Conservation (phyloP, 2,329 filamentous ascomycete species). For the Cladophialophora chaetospira region DNA sequence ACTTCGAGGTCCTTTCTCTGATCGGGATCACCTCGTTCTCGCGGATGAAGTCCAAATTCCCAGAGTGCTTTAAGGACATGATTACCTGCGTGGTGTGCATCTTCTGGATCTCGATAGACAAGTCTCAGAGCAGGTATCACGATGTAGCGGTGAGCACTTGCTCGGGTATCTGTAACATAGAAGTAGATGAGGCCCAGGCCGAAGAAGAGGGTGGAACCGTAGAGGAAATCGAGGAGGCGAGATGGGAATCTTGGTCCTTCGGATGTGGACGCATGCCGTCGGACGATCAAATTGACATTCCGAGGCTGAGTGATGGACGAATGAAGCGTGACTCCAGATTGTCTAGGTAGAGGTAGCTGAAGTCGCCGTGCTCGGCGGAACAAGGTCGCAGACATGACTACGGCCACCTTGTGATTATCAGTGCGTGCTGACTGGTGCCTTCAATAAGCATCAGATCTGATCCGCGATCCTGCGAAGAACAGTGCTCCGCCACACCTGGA, state of each 20-base stretch:
- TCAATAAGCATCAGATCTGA: too few relatives aligned
- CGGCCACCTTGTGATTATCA: too few relatives aligned
- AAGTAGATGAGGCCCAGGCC: constrained; percentile 57
- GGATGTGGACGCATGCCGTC: constrained; percentile 30
- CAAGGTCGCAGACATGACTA: too few relatives aligned
- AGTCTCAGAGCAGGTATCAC: constrained; percentile 53
- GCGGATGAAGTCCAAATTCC: constrained; percentile 72
- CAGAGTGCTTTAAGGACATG: constrained; percentile 71
- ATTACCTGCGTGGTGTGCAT: constrained; percentile 84
- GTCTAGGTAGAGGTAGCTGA: neutral
- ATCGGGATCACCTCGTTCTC: constrained; percentile 71
- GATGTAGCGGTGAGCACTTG: constrained; percentile 68
- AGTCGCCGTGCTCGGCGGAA: too few relatives aligned
- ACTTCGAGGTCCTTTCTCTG: constrained; percentile 56
- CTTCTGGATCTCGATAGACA: constrained; percentile 62
- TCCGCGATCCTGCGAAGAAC: too few relatives aligned
- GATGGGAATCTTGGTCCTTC: constrained; percentile 40
- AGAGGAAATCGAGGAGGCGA: constrained; percentile 53
- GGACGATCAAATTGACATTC: constrained; percentile 1
- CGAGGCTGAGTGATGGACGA: neutral
- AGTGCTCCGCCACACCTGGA: too few relatives aligned
- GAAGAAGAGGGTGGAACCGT: constrained; percentile 57
- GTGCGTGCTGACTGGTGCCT: too few relatives aligned
- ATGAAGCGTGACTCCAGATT: neutral
- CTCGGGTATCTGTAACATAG: constrained; percentile 74